phyloP scores from a whole-genome alignment of 2,329 filamentous ascomycete species.

The Grosmannia clavigera region DNA sequence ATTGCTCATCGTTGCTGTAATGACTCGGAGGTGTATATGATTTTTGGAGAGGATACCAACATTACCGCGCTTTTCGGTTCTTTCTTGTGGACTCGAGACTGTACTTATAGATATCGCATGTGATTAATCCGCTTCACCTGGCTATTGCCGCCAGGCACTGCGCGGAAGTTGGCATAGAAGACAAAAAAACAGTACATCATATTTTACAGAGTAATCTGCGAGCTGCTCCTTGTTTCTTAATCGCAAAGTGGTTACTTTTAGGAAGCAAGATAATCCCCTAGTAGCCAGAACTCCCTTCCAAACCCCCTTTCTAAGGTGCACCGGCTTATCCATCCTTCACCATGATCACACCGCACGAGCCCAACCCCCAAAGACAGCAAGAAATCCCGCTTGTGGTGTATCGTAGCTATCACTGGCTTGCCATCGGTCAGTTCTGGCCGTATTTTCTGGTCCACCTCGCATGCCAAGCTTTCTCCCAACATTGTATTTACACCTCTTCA shows the following conservation, averaged over 20 bases:
- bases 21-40: not conserved
- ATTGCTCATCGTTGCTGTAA: not conserved
- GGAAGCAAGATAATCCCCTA: constrained; percentile 8
- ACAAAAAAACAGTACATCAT: constrained; percentile 4
- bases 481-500: constrained; percentile 16
- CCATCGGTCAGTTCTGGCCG: not conserved
- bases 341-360: not conserved
- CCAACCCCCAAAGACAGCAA: not conserved
- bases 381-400: not conserved
- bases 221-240: constrained; percentile 1
- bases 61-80: not conserved
- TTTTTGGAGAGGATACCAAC: not conserved
- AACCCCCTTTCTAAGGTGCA: not conserved
- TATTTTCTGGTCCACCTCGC: not conserved
- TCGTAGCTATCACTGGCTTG: not conserved
- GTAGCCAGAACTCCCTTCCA: constrained; percentile 12
- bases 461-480: not conserved
- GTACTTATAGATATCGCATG: not conserved
- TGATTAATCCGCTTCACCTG: not conserved
- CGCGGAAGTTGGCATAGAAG: not conserved
- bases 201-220: constrained; percentile 7
- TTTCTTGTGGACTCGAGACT: not conserved
- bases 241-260: not conserved
- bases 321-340: not conserved
- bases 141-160: not conserved